Base-by-base conservation (phyloP, 352 stramenopile species). In the Paralagenidium karlingii region DNA sequence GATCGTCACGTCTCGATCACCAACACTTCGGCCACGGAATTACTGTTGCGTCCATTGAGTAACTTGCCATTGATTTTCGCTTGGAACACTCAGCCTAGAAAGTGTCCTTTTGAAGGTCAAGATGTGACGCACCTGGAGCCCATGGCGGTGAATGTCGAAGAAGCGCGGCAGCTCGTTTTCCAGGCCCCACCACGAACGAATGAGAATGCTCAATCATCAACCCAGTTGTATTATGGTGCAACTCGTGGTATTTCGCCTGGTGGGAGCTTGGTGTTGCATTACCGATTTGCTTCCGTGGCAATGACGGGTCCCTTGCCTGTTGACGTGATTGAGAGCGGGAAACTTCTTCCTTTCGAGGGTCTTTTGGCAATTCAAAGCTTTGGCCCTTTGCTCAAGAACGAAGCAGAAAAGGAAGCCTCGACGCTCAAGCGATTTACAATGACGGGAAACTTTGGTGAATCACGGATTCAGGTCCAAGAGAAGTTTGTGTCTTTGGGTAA, bases 321-420 rank as follows among this genome's bases (percentile, higher is more conserved):
- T 3, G 71, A 90, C 24, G 33, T 46, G 13, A 65, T 93, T 18
- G 73, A 82, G 13, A 61, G 32, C 26, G 80, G 79, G 4, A 79
- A 74, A 43, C 25, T 70, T 20, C 64, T 55, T n/a, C 44, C 69
- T 26, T 55, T 91, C 18, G 40, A 43, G 11, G 80, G 80, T 11
- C 79, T 80, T 43, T 51, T 93, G 36, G 70, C 55, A 12, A 82
- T 93, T 18, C 79, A 93, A 38, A 70, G 65, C 39, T 81, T 87
- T 45, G 50, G 63, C 19, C 21, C 32, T 28, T 36, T 33, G 11
- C 34, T 33, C 18, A 43, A 22, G 4, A 13, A 38, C 22, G n/a
- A 34, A 12, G 25, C 37, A 15, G 30, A 3, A 3, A 7, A 22
- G 30, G 49, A 80, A 38, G 71, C 67, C 12, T 83, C 55, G 24